These are phyloP conservation scores for Suillus discolor DNA, from an alignment of 768 basidiomycete species.

Conservation along the genomic window DNA sequence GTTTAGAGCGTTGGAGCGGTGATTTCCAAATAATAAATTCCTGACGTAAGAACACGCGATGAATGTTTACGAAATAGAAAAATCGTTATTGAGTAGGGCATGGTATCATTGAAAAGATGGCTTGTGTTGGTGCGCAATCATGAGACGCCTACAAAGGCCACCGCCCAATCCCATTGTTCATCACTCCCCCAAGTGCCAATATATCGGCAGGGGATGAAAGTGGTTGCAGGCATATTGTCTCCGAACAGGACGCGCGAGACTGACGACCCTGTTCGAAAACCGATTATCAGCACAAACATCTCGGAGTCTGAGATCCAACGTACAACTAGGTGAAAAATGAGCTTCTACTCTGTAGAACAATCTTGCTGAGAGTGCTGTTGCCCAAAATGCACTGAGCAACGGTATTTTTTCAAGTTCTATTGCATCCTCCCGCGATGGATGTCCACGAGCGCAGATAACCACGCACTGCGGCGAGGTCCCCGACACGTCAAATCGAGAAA, in stretches of 20 bases:
- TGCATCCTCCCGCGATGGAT: conserved; percentile 2
- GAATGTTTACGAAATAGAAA: too few relatives aligned
- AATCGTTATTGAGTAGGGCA: too few relatives aligned
- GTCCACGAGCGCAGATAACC: conserved; percentile 45
- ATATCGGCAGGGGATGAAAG: conserved; percentile 23
- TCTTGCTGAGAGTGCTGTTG: not conserved
- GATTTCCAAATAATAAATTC: too few relatives aligned
- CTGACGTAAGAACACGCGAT: too few relatives aligned
- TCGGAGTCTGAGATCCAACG: not conserved
- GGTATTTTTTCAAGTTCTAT: not conserved
- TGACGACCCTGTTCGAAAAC: not conserved
- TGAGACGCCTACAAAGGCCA: conserved; percentile 32
- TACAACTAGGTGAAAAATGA: not conserved
- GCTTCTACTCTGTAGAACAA: conserved; percentile 1
- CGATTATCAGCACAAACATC: not conserved
- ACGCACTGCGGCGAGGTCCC: conserved; percentile 38
- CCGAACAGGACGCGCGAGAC: conserved; percentile 18
- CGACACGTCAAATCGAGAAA: conserved; percentile 45
- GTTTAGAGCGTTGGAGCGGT: too few relatives aligned
- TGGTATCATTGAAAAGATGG: not conserved
- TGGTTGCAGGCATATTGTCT: conserved; percentile 28
- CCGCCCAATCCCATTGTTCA: conserved; percentile 28
- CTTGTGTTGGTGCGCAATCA: not conserved
- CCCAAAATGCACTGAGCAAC: not conserved
- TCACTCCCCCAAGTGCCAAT: conserved; percentile 24